A percentile compares a stretch with the other conserved stretches of the same genome.
Evolutionary conservation across 2,329 filamentous ascomycete genomes (phyloP).

Genomic region (Phialophora tarda): DNA sequence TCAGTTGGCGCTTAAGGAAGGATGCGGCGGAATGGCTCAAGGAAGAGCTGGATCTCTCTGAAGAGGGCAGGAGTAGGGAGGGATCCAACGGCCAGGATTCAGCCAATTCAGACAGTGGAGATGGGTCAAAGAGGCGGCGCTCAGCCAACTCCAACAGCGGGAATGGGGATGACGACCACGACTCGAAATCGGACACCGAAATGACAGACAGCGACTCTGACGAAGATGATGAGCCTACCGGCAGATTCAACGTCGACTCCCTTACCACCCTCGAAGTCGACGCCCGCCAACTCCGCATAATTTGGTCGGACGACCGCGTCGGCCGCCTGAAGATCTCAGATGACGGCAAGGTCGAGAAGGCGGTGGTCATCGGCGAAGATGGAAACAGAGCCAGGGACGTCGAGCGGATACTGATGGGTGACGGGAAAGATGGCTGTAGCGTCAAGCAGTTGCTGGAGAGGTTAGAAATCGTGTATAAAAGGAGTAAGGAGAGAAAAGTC

Average conservation of each 20-base stretch:
- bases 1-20: conserved; percentile 49
- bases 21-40: conserved; percentile 45
- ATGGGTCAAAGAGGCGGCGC: neutral
- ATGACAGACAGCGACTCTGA: conserved; percentile 16
- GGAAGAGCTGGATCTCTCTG: conserved; percentile 30
- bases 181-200: neutral
- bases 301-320: conserved; percentile 53
- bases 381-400: conserved; percentile 14
- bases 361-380: conserved; percentile 49
- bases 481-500: neutral
- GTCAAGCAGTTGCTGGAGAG: neutral
- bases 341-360: conserved; percentile 49
- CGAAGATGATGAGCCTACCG: conserved; percentile 16
- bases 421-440: neutral
- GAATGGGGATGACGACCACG: neutral
- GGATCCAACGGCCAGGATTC: neutral
- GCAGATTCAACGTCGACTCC: conserved; percentile 45
- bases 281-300: conserved; percentile 50
- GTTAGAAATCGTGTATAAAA: neutral
- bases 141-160: neutral
- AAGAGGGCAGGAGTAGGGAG: neutral
- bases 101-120: neutral
- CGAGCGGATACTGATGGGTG: conserved; percentile 27
- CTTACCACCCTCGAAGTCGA: conserved; percentile 48
- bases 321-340: conserved; percentile 52